Evolutionary conservation across 139 green algal genomes (phyloP), one percentile per base, ranked within the genome.

Genomic region (Asterochloris sp.): DNA sequence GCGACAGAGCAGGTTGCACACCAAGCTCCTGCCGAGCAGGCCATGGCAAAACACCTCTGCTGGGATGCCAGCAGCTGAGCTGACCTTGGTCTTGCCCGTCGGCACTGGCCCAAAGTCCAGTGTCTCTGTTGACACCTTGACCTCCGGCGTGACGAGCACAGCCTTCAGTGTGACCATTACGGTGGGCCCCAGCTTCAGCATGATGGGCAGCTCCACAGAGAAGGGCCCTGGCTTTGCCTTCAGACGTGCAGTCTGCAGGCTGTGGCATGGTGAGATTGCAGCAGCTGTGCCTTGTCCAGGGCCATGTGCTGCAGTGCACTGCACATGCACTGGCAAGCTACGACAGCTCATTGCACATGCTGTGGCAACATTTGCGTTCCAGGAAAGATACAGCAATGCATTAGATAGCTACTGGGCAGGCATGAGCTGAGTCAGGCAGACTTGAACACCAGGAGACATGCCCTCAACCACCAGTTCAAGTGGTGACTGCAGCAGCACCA

Each of bases 81-180:
- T 78, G 24, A 87, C 82, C 89, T 94, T 93, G 86, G 80, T 88
- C 63, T 92, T 85, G 13, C 91, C 90, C 0, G 86, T 86, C 82
- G 91, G 88, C 62, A 94, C 91, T 27, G 62, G 69, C 13, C 88
- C 92, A 86, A 95, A 96, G 73, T 92, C 88, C 62, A 95, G 73
- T 0, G 54, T 38, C 23, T 92, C 83, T 1, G 66, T 29, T 8
- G 83, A 91, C 11, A 91, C 9, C 23, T 83, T 28, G 29, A 96
- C n/a, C 26, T 93, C 92, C 19, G 91, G 92, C 19, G 89, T 80
- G 73, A 85, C 66, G 47, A 91, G 84, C 13, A 90, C 64, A 11
- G 89, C 93, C 11, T 83, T 80, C 21, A 97, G 74, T 15, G 86
- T 89, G 15, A 96, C 66, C 75, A 94, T 74, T 63, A 94, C 86